Evolutionary conservation across 2,329 filamentous ascomycete genomes (phyloP).

Genomic region (Calonectria hawksworthii): DNA sequence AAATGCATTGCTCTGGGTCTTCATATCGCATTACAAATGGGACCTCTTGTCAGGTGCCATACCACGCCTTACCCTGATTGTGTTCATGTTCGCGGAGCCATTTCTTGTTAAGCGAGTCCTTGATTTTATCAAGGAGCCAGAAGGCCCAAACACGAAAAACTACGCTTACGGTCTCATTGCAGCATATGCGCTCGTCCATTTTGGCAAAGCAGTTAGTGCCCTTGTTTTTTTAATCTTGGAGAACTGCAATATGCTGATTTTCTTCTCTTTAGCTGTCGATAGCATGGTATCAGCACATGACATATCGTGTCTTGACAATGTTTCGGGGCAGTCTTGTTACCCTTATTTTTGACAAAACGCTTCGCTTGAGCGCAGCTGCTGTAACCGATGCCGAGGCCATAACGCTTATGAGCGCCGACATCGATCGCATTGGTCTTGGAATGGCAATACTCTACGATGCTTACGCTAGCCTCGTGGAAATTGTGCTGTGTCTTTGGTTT

Average conservation of each 20-base stretch:
- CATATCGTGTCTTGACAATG: constrained; percentile 48
- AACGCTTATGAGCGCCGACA: constrained; percentile 61
- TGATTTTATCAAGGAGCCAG: constrained; percentile 32
- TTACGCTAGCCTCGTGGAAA: constrained; percentile 58
- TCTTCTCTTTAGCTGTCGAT: constrained; percentile 12
- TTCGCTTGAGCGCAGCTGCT: constrained; percentile 43
- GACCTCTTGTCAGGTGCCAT: constrained; percentile 28
- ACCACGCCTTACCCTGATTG: constrained; percentile 35
- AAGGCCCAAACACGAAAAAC: constrained; percentile 20
- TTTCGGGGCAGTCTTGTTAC: constrained; percentile 48
- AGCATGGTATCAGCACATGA: constrained; percentile 36
- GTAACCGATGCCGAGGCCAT: constrained; percentile 54
- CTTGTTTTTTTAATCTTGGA: accelerated
- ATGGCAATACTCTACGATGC: constrained; percentile 56
- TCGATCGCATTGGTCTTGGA: constrained; percentile 55
- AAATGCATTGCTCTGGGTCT: constrained; percentile 22
- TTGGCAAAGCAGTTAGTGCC: constrained; percentile 34
- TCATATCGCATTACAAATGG: constrained; percentile 23
- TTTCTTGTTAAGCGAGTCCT: constrained; percentile 27
- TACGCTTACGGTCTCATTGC: constrained; percentile 39
- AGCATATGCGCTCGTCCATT: constrained; percentile 35
- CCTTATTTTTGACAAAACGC: constrained; percentile 46
- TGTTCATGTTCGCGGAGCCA: constrained; percentile 37
- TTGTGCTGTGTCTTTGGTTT: constrained; percentile 60
- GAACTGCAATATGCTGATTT: constrained; percentile 5